These are phyloP conservation scores for Chamaecrista fasciculata DNA, from an alignment of 306 rosid species.

Conservation along the genomic window DNA sequence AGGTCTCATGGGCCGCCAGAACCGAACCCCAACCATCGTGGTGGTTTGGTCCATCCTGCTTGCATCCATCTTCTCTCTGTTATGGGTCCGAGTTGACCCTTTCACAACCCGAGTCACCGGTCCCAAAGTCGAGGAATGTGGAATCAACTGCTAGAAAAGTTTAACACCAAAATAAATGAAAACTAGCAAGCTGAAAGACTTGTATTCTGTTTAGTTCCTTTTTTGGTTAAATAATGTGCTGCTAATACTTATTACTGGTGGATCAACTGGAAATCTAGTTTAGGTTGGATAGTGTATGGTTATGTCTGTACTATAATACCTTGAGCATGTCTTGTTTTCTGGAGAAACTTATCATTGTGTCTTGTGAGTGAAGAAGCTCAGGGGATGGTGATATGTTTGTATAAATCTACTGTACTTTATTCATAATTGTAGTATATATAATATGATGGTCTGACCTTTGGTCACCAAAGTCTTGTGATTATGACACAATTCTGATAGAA, in stretches of 20 bases:
- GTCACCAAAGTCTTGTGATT: too few species aligned
- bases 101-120: conserved; percentile 85
- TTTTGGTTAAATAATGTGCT: conserved; percentile 31
- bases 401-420: background rate
- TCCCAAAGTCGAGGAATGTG: conserved; percentile 79
- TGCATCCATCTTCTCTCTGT: conserved; percentile 88
- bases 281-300: background rate
- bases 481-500: too few species aligned
- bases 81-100: conserved; percentile 90
- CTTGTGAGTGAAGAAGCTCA: background rate
- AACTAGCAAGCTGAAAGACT: background rate
- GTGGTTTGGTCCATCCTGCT: conserved; percentile 91
- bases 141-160: conserved; percentile 80
- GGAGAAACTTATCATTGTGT: conserved; percentile 26
- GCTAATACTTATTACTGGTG: conserved; percentile 20
- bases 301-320: conserved; percentile 9
- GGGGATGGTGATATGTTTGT: background rate
- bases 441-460: too few species aligned
- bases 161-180: background rate
- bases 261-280: conserved; percentile 15
- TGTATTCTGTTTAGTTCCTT: background rate
- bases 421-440: background rate
- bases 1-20: conserved; percentile 99
- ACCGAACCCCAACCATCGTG: conserved; percentile 89
- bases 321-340: conserved; percentile 8